Conservation (phyloP, 257 asterid genomes). For the Scutellaria baicalensis region DNA sequence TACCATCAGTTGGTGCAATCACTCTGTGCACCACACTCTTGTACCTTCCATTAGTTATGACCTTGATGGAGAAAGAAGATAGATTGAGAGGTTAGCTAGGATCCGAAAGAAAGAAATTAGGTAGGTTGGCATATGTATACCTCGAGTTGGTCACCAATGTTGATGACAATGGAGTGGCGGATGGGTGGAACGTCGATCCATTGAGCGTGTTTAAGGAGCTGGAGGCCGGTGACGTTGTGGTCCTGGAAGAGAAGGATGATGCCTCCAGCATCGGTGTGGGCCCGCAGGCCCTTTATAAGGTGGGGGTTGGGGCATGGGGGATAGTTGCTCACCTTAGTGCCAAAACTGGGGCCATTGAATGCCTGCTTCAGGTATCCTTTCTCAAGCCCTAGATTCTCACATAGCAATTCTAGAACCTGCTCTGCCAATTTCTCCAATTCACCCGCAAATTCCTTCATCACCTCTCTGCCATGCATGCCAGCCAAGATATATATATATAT, state of each 20-base stretch:
- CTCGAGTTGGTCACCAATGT: constrained; percentile 65
- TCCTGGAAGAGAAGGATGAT: constrained; percentile 58
- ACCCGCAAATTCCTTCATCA: constrained; percentile 44
- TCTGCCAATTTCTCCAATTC: constrained; percentile 42
- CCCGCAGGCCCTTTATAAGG: constrained; percentile 55
- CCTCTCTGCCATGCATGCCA: constrained; percentile 21
- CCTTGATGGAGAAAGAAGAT: background rate
- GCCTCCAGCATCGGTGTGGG: constrained; percentile 72
- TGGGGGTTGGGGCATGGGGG: constrained; percentile 65
- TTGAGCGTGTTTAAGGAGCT: constrained; percentile 52
- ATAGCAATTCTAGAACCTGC: constrained; percentile 45
- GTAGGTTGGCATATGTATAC: too few relatives aligned
- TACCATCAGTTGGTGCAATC: constrained; percentile 48
- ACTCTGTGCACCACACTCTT: constrained; percentile 62
- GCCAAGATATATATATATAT: background rate
- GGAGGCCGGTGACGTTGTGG: constrained; percentile 60
- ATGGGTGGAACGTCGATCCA: constrained; percentile 66
- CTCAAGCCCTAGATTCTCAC: constrained; percentile 59
- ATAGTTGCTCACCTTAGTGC: constrained; percentile 56
- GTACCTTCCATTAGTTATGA: constrained; percentile 57
- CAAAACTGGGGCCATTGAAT: constrained; percentile 46
- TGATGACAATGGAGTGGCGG: constrained; percentile 60
- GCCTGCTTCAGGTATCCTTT: constrained; percentile 45
- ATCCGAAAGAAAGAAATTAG: too few relatives aligned
- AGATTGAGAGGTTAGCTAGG: too few relatives aligned